Evolutionary conservation across 768 basidiomycete species (phyloP).

Genomic region (Fibroporia radiculosa): DNA sequence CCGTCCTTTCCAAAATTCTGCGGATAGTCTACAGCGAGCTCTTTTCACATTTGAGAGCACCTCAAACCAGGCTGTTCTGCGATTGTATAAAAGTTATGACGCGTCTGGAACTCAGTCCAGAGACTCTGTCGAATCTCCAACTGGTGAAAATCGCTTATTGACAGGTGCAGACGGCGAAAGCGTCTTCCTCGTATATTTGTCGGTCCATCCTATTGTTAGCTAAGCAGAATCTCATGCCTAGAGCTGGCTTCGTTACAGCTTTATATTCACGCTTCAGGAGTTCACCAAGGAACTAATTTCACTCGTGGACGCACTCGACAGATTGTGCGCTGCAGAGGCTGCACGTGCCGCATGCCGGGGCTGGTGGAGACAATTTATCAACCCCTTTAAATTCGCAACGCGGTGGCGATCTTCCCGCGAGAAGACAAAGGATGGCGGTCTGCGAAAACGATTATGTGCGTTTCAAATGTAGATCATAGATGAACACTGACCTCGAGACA

Average conservation of each 20-base stretch:
- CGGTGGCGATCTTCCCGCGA: not conserved
- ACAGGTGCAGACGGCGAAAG: constrained; percentile 62
- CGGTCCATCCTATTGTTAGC: constrained; percentile 23
- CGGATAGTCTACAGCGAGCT: constrained; percentile 60
- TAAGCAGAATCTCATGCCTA: constrained; percentile 3
- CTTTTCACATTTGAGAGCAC: constrained; percentile 72
- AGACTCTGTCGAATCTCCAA: constrained; percentile 17
- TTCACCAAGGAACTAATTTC: constrained; percentile 79
- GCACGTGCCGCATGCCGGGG: constrained; percentile 27
- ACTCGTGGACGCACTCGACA: constrained; percentile 77
- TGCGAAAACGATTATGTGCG: constrained; percentile 24
- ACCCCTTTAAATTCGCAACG: not conserved
- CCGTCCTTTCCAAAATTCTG: constrained; percentile 54
- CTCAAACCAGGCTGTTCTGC: constrained; percentile 75
- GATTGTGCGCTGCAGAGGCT: constrained; percentile 65
- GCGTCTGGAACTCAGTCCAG: constrained; percentile 13
- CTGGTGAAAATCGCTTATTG: constrained; percentile 30
- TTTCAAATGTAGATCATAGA: not conserved
- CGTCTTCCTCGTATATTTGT: constrained; percentile 91
- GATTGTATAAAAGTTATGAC: constrained; percentile 54
- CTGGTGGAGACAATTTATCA: constrained; percentile 33
- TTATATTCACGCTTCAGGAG: constrained; percentile 94
- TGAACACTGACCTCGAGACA: constrained; percentile 14
- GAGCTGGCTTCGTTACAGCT: constrained; percentile 53
- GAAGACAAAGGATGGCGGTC: constrained; percentile 9